Conservation (phyloP, 305 asterid species). For the Salvia sclarea region DNA sequence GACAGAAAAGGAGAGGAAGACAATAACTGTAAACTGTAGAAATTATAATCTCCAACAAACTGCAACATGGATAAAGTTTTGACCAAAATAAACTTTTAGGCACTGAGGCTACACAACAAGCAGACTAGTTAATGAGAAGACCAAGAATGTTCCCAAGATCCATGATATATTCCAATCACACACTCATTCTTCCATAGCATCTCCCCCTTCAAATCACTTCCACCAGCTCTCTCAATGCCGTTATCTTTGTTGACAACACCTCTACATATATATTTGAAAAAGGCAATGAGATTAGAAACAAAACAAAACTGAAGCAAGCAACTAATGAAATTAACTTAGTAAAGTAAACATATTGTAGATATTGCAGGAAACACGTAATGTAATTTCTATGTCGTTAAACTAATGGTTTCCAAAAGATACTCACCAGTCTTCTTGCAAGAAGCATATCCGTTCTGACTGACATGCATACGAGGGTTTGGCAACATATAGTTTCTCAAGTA, state of each 20-base stretch:
- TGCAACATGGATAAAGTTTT: conserved; percentile 19
- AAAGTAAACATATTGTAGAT: not conserved
- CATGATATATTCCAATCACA: conserved; percentile 9
- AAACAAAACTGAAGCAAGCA: conserved; percentile 1
- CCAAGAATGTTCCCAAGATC: conserved; percentile 27
- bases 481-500: conserved; percentile 73
- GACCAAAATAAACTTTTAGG: conserved; percentile 14
- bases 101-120: not conserved
- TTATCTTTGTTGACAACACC: conserved; percentile 71
- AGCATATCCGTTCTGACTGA: conserved; percentile 69
- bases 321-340: not conserved
- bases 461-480: conserved; percentile 90
- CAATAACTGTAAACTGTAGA: not conserved
- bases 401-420: conserved; percentile 31
- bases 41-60: conserved; percentile 21
- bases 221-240: conserved; percentile 62
- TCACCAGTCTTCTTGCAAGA: conserved; percentile 85
- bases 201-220: conserved; percentile 76
- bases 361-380: conserved; percentile 2
- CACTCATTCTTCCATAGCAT: conserved; percentile 79
- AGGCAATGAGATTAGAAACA: not conserved
- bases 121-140: conserved; percentile 25
- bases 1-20: not conserved
- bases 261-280: conserved; percentile 47
- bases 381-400: not conserved